These are phyloP conservation scores for Podospora comata DNA, from an alignment of 495 filamentous ascomycete genomes.

Conservation along the genomic window DNA sequence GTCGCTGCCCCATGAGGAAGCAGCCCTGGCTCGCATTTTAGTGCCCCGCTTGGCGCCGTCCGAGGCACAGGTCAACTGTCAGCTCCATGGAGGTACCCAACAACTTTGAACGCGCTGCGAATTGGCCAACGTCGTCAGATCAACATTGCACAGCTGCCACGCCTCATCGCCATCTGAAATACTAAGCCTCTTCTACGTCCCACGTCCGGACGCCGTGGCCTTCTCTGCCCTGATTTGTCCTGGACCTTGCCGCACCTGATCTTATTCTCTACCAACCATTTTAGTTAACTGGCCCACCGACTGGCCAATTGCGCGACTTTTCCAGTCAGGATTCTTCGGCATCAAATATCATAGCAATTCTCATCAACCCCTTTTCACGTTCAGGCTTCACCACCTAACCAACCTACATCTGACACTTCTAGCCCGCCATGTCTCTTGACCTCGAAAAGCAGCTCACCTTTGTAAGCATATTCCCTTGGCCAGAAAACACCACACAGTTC, in stretches of 20 bases:
- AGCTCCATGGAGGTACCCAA: conserved; percentile 9
- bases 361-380: background rate
- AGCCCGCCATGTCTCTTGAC: conserved; percentile 62
- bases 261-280: background rate
- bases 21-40: conserved; percentile 2
- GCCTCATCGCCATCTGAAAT: background rate
- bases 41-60: conserved; percentile 5
- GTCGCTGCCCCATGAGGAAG: conserved; percentile 19
- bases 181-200: background rate
- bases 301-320: conserved; percentile 1
- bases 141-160: background rate
- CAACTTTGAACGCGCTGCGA: conserved; percentile 3
- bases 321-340: background rate
- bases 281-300: background rate
- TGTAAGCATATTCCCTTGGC: conserved; percentile 47
- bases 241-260: background rate
- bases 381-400: background rate
- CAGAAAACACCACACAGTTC: background rate
- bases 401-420: background rate
- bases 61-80: conserved; percentile 20
- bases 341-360: background rate
- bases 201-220: background rate
- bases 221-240: background rate
- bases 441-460: conserved; percentile 77
- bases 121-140: conserved; percentile 8